A percentile compares a stretch with the other conserved stretches of the same genome.
phyloP scores from a whole-genome alignment of 2,329 filamentous ascomycete species.

The Diaporthe sp. region DNA sequence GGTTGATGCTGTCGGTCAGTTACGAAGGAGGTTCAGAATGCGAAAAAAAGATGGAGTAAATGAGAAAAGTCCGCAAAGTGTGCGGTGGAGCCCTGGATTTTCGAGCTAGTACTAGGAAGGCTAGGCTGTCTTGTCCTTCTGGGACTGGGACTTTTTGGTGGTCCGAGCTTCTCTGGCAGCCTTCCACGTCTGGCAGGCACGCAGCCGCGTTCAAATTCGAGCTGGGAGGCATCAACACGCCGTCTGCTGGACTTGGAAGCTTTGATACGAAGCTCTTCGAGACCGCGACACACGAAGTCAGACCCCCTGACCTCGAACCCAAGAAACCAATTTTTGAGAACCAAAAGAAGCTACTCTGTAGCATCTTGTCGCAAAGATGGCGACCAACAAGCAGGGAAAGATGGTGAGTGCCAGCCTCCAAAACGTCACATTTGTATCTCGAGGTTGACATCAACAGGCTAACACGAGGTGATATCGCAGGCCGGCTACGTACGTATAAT shows the following conservation, averaged over 20 bases:
- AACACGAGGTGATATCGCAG: conserved; percentile 66
- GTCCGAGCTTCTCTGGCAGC: conserved; percentile 37
- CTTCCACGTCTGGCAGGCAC: conserved; percentile 23
- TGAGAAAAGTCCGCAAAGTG: conserved; percentile 32
- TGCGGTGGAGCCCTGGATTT: conserved; percentile 33
- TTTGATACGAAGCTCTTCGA: conserved; percentile 47
- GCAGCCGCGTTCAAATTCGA: conserved; percentile 37
- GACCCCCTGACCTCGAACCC: conserved; percentile 46
- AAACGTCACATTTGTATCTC: conserved; percentile 48
- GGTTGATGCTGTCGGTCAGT: conserved; percentile 31
- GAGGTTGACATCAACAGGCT: conserved; percentile 67
- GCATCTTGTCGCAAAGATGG: conserved; percentile 65
- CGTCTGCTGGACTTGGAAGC: conserved; percentile 56
- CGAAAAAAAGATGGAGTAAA: conserved; percentile 28
- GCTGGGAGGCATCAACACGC: conserved; percentile 30
- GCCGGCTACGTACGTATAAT: conserved; percentile 74
- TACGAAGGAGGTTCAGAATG: conserved; percentile 16
- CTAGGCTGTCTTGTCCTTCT: conserved; percentile 34
- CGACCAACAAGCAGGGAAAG: conserved; percentile 94
- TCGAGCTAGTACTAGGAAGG: conserved; percentile 33
- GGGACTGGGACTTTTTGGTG: conserved; percentile 25
- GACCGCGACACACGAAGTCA: conserved; percentile 52
- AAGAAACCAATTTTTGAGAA: conserved; percentile 57
- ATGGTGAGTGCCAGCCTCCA: conserved; percentile 78
- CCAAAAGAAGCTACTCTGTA: conserved; percentile 53